These are phyloP conservation scores for Lipomyces orientalis DNA, from an alignment of 805 yeast genomes.

Conservation along the genomic window DNA sequence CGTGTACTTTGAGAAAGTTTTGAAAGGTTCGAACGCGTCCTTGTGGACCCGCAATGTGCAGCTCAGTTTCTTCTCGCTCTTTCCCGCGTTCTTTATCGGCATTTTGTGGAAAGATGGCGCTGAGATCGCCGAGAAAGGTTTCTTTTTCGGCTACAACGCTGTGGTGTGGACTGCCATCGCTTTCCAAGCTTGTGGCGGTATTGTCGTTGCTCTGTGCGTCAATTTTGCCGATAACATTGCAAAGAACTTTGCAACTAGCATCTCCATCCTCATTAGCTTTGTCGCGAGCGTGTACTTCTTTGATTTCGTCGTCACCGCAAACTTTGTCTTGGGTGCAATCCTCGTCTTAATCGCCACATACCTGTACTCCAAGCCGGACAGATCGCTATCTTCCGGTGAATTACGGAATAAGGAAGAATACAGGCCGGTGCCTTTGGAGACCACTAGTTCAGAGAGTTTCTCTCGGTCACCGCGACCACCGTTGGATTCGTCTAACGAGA, in stretches of 20 bases:
- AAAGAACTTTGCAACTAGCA: conserved; percentile 51
- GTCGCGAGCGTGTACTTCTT: conserved; percentile 48
- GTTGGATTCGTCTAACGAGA: background rate
- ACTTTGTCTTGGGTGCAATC: conserved; percentile 47
- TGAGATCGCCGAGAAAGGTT: conserved; percentile 46
- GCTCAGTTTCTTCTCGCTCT: conserved; percentile 48
- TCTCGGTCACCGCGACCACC: conserved; percentile 21
- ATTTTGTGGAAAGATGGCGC: conserved; percentile 47
- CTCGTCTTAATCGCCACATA: conserved; percentile 49
- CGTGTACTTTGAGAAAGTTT: conserved; percentile 52
- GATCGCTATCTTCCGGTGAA: conserved; percentile 7
- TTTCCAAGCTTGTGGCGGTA: conserved; percentile 51
- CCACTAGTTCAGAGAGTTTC: conserved; percentile 21
- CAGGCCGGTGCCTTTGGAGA: conserved; percentile 29
- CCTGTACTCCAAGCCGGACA: conserved; percentile 44
- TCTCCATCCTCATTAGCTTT: conserved; percentile 49
- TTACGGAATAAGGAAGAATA: conserved; percentile 12
- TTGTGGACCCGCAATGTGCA: conserved; percentile 52
- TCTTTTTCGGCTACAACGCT: conserved; percentile 49
- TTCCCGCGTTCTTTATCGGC: conserved; percentile 50
- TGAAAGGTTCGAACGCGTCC: conserved; percentile 46
- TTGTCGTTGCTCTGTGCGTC: conserved; percentile 51
- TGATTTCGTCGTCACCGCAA: conserved; percentile 45
- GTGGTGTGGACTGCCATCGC: conserved; percentile 49
- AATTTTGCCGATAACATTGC: conserved; percentile 53